Conservation (phyloP, 202 grass and related monocot genomes). For the Eragrostis tef region DNA sequence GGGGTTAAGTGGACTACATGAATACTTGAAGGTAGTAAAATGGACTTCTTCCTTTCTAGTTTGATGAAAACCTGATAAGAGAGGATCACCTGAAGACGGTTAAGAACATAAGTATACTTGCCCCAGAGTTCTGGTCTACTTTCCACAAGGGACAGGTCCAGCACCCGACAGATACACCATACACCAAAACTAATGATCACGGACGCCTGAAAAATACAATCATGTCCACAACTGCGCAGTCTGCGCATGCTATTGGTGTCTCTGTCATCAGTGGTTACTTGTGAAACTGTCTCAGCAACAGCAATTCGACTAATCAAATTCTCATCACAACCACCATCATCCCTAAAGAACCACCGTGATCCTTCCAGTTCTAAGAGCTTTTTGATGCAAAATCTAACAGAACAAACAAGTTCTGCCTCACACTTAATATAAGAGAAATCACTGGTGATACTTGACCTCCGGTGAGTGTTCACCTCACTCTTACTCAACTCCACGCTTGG, state of each 20-base stretch:
- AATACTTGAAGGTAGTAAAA: too few species aligned
- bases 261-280: conserved; percentile 5
- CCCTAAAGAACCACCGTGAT: conserved; percentile 65
- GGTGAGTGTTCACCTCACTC: not conserved
- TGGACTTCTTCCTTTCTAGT: too few species aligned
- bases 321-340: conserved; percentile 70
- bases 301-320: conserved; percentile 61
- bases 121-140: conserved; percentile 93
- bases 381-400: conserved; percentile 60
- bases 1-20: too few species aligned
- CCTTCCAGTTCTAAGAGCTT: conserved; percentile 77
- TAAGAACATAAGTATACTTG: conserved; percentile 93
- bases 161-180: conserved; percentile 66
- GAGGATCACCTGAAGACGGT: conserved; percentile 75
- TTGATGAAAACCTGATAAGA: not conserved
- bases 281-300: conserved; percentile 50
- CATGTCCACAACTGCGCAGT: conserved; percentile 52
- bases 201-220: conserved; percentile 65
- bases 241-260: not conserved
- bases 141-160: conserved; percentile 69
- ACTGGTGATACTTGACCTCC: conserved; percentile 19
- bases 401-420: conserved; percentile 55
- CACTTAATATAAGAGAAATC: conserved; percentile 34
- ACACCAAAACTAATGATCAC: conserved; percentile 77
- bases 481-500: conserved; percentile 27